phyloP scores from a whole-genome alignment of 805 yeast genomes.

The Kluyveromyces nonfermentans region DNA sequence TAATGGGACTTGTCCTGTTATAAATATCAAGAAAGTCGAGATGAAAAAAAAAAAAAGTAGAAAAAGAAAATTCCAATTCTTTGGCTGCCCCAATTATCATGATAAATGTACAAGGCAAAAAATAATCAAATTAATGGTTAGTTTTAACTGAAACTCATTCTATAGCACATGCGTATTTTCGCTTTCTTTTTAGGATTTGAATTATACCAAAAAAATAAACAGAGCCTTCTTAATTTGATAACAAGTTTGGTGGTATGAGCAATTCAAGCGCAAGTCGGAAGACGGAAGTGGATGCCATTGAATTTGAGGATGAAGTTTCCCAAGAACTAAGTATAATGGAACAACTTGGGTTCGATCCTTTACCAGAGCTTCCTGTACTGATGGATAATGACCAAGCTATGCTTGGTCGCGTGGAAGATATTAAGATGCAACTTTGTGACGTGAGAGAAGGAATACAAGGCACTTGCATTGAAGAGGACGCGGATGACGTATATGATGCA shows the following conservation, averaged over 20 bases:
- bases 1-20: background rate
- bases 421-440: constrained; percentile 3
- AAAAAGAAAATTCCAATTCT: no score
- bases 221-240: background rate
- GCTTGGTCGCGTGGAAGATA: background rate
- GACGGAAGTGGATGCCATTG: background rate
- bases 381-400: background rate
- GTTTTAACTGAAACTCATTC: no score
- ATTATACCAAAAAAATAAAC: no score
- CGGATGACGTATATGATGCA: constrained; percentile 16
- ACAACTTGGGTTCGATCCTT: background rate
- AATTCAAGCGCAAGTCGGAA: background rate
- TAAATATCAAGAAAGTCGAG: no score
- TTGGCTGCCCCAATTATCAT: background rate
- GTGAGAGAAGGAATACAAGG: background rate
- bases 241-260: background rate
- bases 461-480: constrained; percentile 15
- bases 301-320: background rate
- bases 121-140: no score
- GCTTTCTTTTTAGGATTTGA: background rate
- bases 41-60: background rate
- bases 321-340: background rate
- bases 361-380: background rate
- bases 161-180: background rate
- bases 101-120: no score